A percentile compares a stretch with the other conserved stretches of the same genome.
These are phyloP conservation scores for Hyphodiscus hymeniophilus DNA, from an alignment of 495 filamentous ascomycete genomes.

Conservation along the genomic window DNA sequence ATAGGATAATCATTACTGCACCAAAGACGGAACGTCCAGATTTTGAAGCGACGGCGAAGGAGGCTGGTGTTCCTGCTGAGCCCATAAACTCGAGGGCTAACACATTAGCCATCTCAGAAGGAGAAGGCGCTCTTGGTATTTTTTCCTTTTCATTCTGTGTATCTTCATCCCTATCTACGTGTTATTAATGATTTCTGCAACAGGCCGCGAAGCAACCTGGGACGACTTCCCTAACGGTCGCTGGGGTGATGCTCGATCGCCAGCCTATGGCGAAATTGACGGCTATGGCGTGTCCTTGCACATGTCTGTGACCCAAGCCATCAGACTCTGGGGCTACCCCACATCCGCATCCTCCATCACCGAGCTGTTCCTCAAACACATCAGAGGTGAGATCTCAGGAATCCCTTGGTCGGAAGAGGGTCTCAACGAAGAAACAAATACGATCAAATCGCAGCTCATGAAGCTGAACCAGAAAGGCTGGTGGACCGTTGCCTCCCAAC, in stretches of 20 bases:
- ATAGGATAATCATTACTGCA: slow-evolving; percentile 72
- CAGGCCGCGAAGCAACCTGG: slow-evolving; percentile 87
- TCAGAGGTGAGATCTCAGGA: slow-evolving; percentile 62
- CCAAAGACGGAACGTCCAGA: slow-evolving; percentile 37
- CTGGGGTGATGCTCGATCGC: slow-evolving; percentile 86
- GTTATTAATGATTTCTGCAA: no score
- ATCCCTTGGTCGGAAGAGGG: slow-evolving; percentile 94
- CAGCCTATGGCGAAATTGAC: slow-evolving; percentile 92
- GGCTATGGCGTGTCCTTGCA: slow-evolving; percentile 90
- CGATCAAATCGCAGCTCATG: slow-evolving; percentile 67
- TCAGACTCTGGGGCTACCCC: slow-evolving; percentile 77
- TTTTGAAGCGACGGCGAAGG: slow-evolving; percentile 57
- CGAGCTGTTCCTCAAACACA: slow-evolving; percentile 67
- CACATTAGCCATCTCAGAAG: slow-evolving; percentile 87
- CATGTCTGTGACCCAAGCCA: slow-evolving; percentile 67
- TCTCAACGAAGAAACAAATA: slow-evolving; percentile 72
- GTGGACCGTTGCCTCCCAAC: slow-evolving; percentile 97
- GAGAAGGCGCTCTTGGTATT: slow-evolving; percentile 65
- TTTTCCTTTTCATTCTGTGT: no score
- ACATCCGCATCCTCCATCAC: slow-evolving; percentile 60
- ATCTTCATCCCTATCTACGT: no score
- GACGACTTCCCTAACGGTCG: slow-evolving; percentile 97
- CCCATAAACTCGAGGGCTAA: slow-evolving; percentile 60
- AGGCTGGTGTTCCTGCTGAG: slow-evolving; percentile 55
- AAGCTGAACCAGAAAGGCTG: slow-evolving; percentile 73